A percentile compares a stretch with the other conserved stretches of the same genome.
Conservation (phyloP, 176 grass and related monocot species). For the Oryza coarctata region DNA sequence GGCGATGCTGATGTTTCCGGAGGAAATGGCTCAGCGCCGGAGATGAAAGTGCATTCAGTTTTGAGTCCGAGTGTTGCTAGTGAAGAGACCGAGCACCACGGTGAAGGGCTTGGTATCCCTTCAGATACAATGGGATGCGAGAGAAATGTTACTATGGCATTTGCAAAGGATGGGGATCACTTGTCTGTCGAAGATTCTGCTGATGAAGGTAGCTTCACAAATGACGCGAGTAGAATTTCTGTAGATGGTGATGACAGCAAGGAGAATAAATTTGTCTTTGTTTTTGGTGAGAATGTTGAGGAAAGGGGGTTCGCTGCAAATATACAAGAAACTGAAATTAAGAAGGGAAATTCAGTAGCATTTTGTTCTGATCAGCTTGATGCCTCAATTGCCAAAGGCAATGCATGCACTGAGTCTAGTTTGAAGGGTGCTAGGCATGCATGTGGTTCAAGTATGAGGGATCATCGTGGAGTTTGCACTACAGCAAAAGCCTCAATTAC, state of each 20-base stretch:
- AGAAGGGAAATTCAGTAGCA: constrained; percentile 31
- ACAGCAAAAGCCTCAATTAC: background rate
- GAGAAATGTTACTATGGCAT: background rate
- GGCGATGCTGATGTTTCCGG: constrained; percentile 5
- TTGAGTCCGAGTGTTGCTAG: background rate
- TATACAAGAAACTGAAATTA: background rate
- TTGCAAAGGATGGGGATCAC: background rate
- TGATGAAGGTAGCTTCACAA: background rate
- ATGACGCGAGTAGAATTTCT: constrained; percentile 3
- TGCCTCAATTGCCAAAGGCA: constrained; percentile 2
- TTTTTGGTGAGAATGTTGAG: constrained; percentile 36
- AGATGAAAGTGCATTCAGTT: background rate
- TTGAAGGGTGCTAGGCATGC: constrained; percentile 3
- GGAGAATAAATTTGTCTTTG: constrained; percentile 23
- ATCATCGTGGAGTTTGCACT: constrained; percentile 9
- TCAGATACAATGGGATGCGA: constrained; percentile 16
- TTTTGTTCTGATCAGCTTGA: constrained; percentile 2
- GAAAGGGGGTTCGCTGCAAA: background rate
- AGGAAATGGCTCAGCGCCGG: background rate
- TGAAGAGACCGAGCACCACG: background rate
- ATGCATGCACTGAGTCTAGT: background rate
- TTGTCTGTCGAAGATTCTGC: too few relatives aligned
- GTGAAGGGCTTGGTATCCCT: background rate
- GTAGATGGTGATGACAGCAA: constrained; percentile 1
- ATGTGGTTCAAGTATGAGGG: constrained; percentile 2